Base-by-base conservation (phyloP, 352 stramenopile species). In the Phytophthora parvispora region DNA sequence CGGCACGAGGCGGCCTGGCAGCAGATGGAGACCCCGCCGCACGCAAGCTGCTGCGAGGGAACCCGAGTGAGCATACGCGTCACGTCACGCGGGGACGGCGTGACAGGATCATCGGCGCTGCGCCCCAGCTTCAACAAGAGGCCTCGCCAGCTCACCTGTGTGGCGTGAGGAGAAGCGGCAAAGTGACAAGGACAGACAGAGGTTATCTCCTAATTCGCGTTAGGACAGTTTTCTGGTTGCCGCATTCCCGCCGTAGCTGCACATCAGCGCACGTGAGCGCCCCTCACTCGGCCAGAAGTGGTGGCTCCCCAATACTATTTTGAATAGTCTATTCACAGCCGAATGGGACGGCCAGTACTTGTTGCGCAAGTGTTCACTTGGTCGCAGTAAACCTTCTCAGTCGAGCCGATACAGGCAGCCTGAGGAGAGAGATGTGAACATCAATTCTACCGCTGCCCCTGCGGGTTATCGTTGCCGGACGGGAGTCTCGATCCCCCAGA, bases 11-110 rank as follows among this genome's bases (percentile, higher is more conserved):
- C n/a, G n/a, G n/a, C n/a, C n/a, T n/a, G n/a, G n/a, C 27, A 56
- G 22, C 48, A 69, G 54, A 64, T 64, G 53, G 62, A 64, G 27
- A 34, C 25, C 31, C 28, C 25, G 25, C 29, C 31, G 56, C 27
- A 56, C 40, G 42, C 58, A 57, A 58, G 45, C 56, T 54, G 56
- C 47, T 48, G 24, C 42, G 42, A 18, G 42, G 42, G 42, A 48
- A 48, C 40, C 42, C 42, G 43, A 50, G 43, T 27, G 3, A 29
- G 43, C 43, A 50, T 50, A 28, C 45, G 45, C 16, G 10, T 31
- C 22, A n/a, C 45, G 45, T 48, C n/a, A 48, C 42, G 42, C 27
- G 42, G n/a, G 8, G n/a, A 20, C 42, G 42, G n/a, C 9, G 45
- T 28, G 45, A 52, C 20, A 24, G 45, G 22, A 32, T 52, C 22